phyloP scores from a whole-genome alignment of 331 rosid species.

The Malus hybrid region DNA sequence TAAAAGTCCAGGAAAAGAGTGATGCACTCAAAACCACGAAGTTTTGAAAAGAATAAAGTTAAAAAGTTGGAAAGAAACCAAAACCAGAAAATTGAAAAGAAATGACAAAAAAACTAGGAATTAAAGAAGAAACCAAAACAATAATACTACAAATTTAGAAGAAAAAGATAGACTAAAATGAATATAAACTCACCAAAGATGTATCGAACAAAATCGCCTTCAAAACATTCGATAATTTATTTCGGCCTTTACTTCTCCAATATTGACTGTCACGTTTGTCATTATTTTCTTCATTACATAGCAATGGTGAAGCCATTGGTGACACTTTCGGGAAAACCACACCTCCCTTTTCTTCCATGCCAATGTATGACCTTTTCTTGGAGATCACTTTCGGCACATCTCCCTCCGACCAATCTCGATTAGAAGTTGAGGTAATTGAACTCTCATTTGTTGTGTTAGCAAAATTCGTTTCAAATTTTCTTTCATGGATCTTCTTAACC shows the following conservation, averaged over 20 bases:
- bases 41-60: too few relatives aligned
- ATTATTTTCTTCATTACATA: background rate
- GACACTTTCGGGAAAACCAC: conserved; percentile 1
- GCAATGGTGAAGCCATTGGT: background rate
- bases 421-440: background rate
- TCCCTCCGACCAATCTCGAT: background rate
- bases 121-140: background rate
- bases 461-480: background rate
- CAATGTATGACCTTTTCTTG: conserved; percentile 1
- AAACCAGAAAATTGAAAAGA: too few relatives aligned
- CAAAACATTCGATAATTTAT: conserved; percentile 13
- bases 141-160: background rate
- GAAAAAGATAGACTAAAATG: background rate
- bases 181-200: conserved; percentile 28
- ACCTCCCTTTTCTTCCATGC: conserved; percentile 18
- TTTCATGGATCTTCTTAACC: conserved; percentile 14
- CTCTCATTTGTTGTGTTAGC: conserved; percentile 1
- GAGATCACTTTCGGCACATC: background rate
- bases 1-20: too few relatives aligned
- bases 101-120: too few relatives aligned
- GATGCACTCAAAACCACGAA: too few relatives aligned
- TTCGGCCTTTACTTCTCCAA: conserved; percentile 6
- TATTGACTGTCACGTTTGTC: background rate
- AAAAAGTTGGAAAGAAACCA: too few relatives aligned
- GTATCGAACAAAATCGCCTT: conserved; percentile 26